Evolutionary conservation across 2,329 filamentous ascomycete genomes (phyloP).

Genomic region (Cryphonectria naterciae): DNA sequence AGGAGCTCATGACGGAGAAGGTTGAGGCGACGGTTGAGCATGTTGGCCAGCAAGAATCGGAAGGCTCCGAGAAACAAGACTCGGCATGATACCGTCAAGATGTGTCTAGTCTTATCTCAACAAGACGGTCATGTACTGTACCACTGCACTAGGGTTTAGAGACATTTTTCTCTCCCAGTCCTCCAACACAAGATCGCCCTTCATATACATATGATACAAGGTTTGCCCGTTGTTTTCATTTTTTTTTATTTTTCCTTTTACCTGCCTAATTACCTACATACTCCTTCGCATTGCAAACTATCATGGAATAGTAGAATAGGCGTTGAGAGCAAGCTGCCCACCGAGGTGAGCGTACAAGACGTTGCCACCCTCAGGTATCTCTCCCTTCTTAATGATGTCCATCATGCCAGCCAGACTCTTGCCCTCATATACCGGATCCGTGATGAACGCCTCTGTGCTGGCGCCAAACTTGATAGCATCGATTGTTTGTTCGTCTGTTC

Average conservation of each 20-base stretch:
- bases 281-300: conserved; percentile 15
- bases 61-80: not conserved
- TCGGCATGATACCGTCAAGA: not conserved
- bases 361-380: conserved; percentile 63
- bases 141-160: not conserved
- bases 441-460: conserved; percentile 71
- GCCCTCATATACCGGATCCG: conserved; percentile 76
- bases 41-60: conserved; percentile 20
- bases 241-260: not conserved
- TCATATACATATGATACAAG: not conserved
- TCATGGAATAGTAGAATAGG: conserved; percentile 55
- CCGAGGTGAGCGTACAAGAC: conserved; percentile 74
- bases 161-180: not conserved
- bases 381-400: conserved; percentile 65
- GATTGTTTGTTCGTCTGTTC: conserved; percentile 62
- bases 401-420: conserved; percentile 76
- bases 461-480: conserved; percentile 72
- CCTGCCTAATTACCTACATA: no score
- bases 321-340: conserved; percentile 71
- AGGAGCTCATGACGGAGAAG: conserved; percentile 57
- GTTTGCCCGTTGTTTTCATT: not conserved
- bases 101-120: not conserved
- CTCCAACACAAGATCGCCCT: not conserved
- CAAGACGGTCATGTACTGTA: not conserved
- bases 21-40: conserved; percentile 56